These are phyloP conservation scores for Clonostachys chloroleuca DNA, from an alignment of 2,329 filamentous ascomycete genomes.

Conservation along the genomic window DNA sequence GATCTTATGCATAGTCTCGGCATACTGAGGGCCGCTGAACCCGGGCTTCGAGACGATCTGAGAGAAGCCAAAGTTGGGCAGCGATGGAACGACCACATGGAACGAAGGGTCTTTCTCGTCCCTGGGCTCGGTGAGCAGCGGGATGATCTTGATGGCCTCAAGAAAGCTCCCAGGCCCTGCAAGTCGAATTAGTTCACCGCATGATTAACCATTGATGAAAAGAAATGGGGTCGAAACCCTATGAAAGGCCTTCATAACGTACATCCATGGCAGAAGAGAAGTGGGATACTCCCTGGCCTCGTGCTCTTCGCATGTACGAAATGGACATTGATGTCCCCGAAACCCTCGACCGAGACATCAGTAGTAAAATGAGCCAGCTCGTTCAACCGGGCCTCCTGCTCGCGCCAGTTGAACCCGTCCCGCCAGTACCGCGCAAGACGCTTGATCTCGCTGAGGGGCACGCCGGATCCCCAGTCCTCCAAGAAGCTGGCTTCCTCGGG, in stretches of 20 bases:
- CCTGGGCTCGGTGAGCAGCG: slow-evolving; percentile 28
- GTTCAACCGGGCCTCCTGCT: slow-evolving; percentile 54
- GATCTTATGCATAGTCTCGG: slow-evolving; percentile 59
- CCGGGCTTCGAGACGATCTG: slow-evolving; percentile 18
- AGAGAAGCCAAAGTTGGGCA: slow-evolving; percentile 46
- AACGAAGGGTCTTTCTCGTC: slow-evolving; percentile 33
- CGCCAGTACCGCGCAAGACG: slow-evolving; percentile 29
- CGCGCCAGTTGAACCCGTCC: slow-evolving; percentile 58
- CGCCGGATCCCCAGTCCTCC: slow-evolving; percentile 23
- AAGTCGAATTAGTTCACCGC: not conserved
- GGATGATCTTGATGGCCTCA: slow-evolving; percentile 60
- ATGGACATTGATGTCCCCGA: slow-evolving; percentile 56
- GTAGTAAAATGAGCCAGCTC: slow-evolving; percentile 51
- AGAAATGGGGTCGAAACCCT: too few species aligned
- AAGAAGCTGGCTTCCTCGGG: slow-evolving; percentile 21
- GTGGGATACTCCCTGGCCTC: slow-evolving; percentile 49
- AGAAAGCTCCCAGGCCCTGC: slow-evolving; percentile 63
- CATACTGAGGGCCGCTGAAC: slow-evolving; percentile 24
- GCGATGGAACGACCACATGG: slow-evolving; percentile 51
- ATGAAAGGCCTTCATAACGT: slow-evolving; percentile 5
- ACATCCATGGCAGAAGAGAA: slow-evolving; percentile 67
- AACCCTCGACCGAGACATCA: slow-evolving; percentile 47
- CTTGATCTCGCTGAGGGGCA: slow-evolving; percentile 20
- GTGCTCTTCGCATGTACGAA: slow-evolving; percentile 55
- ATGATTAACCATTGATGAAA: not conserved